Evolutionary conservation across 2,329 filamentous ascomycete species (phyloP), one percentile per base, ranked within the genome.

Genomic region (Setomelanomma holmii): DNA sequence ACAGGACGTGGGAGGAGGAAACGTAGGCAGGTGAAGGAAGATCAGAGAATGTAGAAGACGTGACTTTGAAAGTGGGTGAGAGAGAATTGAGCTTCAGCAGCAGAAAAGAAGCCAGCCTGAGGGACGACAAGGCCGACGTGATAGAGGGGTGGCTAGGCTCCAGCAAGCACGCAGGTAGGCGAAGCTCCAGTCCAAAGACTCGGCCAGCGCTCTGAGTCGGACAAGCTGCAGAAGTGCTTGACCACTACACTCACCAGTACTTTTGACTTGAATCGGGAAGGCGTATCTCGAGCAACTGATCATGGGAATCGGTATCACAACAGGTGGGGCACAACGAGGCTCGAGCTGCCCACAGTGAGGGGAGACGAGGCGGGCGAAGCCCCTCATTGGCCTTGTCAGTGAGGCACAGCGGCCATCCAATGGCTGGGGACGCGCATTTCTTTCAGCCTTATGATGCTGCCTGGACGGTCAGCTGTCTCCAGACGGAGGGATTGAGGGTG

Each of bases 381-480:
- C 47, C 48, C 40, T 19, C 45, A 58, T 62, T 57, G 49, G 56
- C 49, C 43, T 44, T 34, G 42, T 12, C 3, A 45, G 30, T 48
- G 50, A 49, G 45, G 22, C 39, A 45, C 10, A 16, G 19, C 21
- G 17, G n/a, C 24, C 30, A 52, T 58, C 52, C 51, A 55, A 60
- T 57, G 51, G 49, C 24, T 43, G n/a, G 42, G 27, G 21, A 12
- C 11, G 33, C 21, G 3, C 27, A 30, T 49, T 43, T 42, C 49
- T 7, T 30, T 41, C 39, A 49, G 46, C 46, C 46, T 43, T 42
- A 38, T 30, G 6, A 21, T 36, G 44, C 53, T 49, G 58, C 53
- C 56, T 62, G 59, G 45, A 41, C 14, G 45, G 54, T 57, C 55
- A 61, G 50, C 50, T 58, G 58, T 54, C 27, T 30, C 27, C 27